These are phyloP conservation scores for Hypoxylon sp. DNA, from an alignment of 2,329 filamentous ascomycete genomes.

Conservation along the genomic window DNA sequence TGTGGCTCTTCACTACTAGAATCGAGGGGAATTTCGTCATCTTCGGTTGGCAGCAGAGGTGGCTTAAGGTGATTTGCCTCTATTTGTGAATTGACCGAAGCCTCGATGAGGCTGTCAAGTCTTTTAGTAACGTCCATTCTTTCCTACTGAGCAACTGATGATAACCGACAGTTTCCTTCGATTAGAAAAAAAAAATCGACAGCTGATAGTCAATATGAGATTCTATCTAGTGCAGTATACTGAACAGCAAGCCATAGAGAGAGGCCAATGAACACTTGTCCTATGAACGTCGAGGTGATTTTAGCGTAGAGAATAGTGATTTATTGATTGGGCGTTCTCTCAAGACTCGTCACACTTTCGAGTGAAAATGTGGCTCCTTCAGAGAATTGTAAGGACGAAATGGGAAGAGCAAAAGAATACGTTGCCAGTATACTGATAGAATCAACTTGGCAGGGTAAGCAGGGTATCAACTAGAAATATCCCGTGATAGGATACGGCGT, in stretches of 20 bases:
- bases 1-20: constrained; percentile 35
- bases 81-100: constrained; percentile 7
- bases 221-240: constrained; percentile 10
- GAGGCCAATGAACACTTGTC: constrained; percentile 42
- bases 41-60: constrained; percentile 22
- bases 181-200: constrained; percentile 17
- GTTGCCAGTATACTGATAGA: constrained; percentile 2
- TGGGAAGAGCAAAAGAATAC: constrained; percentile 24
- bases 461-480: constrained; percentile 13
- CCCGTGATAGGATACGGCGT: constrained; percentile 13
- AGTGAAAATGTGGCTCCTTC: constrained; percentile 44
- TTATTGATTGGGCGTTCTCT: constrained; percentile 23
- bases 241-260: constrained; percentile 19
- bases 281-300: constrained; percentile 18
- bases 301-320: constrained; percentile 4
- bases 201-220: constrained; percentile 25
- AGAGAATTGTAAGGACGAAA: constrained; percentile 24
- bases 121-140: constrained; percentile 20
- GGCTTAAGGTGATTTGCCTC: not conserved
- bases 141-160: not conserved
- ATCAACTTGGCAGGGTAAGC: constrained; percentile 5
- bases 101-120: not conserved
- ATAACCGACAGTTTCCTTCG: not conserved
- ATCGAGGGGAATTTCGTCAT: constrained; percentile 42
- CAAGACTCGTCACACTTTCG: constrained; percentile 47